Base-by-base conservation (phyloP, 148 eudicot genomes). In the Spergularia marina region DNA sequence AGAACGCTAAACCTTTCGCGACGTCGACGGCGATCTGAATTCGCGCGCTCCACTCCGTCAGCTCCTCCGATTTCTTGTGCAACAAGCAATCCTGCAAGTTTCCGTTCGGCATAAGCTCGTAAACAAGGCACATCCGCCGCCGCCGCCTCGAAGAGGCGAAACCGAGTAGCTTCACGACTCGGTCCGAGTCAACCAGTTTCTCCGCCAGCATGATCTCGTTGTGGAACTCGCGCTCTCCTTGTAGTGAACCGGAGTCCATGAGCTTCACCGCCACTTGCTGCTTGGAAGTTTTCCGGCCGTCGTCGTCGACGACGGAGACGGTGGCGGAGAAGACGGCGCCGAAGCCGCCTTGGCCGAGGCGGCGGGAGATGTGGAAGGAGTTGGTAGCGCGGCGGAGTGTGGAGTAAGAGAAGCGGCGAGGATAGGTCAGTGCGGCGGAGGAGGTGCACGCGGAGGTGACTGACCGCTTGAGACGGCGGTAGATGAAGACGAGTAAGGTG, bases 181-280 rank as follows among this genome's bases (percentile, higher is more conserved):
- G 77, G 51, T 85, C 78, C 40, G 92, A 90, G 56, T 82, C 74
- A 36, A 86, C 77, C 34, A 82, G 79, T 34, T 84, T 85, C 40
- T 83, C 80, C 1, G 89, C 93, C 56, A 94, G 84, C 1, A 86
- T 62, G 39, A 95, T 74, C 81, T 95, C 99, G 85, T 90, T 92
- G 21, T 92, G 96, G 74, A 95, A 95, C 78, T 94, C 98, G 6
- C 98, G 90, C 87, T 94, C 98, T 3, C 94, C 96, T 59, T 94
- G 98, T 12, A 94, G 76, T 9, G 97, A 94, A 3, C 93, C 91
- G 30, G 89, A 67, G 78, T 91, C 91, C 86, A 94, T 84, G 47
- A 87, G 69, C 79, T 95, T 95, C n/a, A 95, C 92, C 1, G 99
- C 99, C 53, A 88, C 82, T 1, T 65, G 74, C 34, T 64, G 76